Conservation (phyloP, 2,329 filamentous ascomycete species). For the Fusarium proliferatum region DNA sequence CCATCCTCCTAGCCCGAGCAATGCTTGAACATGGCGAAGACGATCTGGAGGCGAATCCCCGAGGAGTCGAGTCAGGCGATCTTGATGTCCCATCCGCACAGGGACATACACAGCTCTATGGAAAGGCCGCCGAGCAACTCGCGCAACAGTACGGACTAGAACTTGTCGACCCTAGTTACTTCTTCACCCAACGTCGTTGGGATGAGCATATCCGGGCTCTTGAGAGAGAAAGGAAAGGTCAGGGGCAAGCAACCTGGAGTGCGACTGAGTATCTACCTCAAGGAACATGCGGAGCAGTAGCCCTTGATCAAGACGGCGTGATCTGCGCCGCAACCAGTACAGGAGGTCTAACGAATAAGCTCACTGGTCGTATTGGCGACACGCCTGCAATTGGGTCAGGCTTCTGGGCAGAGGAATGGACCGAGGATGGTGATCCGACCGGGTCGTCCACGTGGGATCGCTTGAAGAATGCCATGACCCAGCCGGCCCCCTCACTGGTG, state of each 20-base stretch:
- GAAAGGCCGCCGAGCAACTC: slow-evolving; percentile 74
- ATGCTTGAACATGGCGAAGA: slow-evolving; percentile 75
- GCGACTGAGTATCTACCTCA: slow-evolving; percentile 77
- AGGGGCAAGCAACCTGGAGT: slow-evolving; percentile 64
- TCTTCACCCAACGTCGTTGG: slow-evolving; percentile 82
- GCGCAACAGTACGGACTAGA: slow-evolving; percentile 76
- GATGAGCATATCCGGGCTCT: slow-evolving; percentile 76
- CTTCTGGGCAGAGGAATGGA: slow-evolving; percentile 92
- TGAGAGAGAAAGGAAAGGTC: slow-evolving; percentile 59
- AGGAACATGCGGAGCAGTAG: slow-evolving; percentile 86
- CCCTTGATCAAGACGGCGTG: slow-evolving; percentile 79
- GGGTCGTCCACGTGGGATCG: slow-evolving; percentile 20
- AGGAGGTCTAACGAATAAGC: slow-evolving; percentile 89
- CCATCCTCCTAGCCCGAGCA: slow-evolving; percentile 77
- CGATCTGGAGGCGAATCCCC: slow-evolving; percentile 60
- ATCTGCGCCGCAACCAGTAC: slow-evolving; percentile 75
- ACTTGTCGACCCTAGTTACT: slow-evolving; percentile 76
- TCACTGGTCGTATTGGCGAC: slow-evolving; percentile 86
- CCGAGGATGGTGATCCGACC: slow-evolving; percentile 57
- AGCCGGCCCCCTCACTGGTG: slow-evolving; percentile 20
- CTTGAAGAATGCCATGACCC: slow-evolving; percentile 17
- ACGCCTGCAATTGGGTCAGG: slow-evolving; percentile 86
- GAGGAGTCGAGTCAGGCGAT: neutral
- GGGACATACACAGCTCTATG: slow-evolving; percentile 77
- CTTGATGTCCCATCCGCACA: slow-evolving; percentile 67